phyloP scores from a whole-genome alignment of 805 yeast species.

The Candida silvatica region DNA sequence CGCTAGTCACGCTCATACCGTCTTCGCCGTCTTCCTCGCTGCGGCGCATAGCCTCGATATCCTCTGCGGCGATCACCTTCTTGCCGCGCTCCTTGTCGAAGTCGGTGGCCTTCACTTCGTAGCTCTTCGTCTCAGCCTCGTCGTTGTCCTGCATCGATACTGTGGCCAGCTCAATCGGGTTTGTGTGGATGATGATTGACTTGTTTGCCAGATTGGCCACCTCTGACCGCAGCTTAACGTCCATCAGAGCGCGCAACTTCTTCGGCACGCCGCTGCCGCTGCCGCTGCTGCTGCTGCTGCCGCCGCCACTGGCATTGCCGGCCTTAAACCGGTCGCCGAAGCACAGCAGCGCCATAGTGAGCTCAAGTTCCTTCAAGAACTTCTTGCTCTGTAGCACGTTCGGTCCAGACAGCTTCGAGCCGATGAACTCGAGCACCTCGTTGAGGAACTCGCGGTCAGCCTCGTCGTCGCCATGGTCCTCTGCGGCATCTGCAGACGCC shows the following conservation, averaged over 20 bases:
- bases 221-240: slow-evolving; percentile 50
- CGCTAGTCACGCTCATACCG: background rate
- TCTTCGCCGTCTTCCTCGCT: background rate
- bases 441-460: slow-evolving; percentile 42
- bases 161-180: no score
- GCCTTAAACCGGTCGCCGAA: slow-evolving; percentile 27
- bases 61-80: background rate
- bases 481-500: background rate
- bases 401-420: slow-evolving; percentile 34
- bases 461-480: slow-evolving; percentile 13
- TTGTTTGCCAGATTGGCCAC: slow-evolving; percentile 67
- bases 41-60: background rate
- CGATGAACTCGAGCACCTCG: slow-evolving; percentile 48
- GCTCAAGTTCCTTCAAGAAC: slow-evolving; percentile 66
- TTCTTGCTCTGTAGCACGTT: slow-evolving; percentile 32
- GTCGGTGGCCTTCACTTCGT: no score
- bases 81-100: slow-evolving; percentile 2
- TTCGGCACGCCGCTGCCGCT: slow-evolving; percentile 37
- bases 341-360: slow-evolving; percentile 74
- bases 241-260: slow-evolving; percentile 46
- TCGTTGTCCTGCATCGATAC: no score
- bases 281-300: background rate
- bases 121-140: no score
- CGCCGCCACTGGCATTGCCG: slow-evolving; percentile 13
- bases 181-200: slow-evolving; percentile 39